Evolutionary conservation across 495 filamentous ascomycete genomes (phyloP), one percentile per base, ranked within the genome.

Genomic region (Penicillium macrosclerotiorum): DNA sequence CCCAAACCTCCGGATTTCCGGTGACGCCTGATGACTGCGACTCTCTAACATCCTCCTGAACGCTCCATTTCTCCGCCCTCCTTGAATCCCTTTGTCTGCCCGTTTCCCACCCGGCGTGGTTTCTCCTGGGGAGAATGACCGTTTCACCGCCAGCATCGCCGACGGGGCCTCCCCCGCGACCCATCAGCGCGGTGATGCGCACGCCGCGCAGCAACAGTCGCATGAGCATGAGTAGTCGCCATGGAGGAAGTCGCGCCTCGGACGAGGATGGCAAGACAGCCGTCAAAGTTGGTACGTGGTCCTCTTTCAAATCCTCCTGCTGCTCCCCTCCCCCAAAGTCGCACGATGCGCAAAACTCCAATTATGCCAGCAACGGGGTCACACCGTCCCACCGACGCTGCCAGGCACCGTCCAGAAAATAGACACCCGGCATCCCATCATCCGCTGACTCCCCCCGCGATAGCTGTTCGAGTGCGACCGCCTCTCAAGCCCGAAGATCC

Each of bases 201-300:
- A 79, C 89, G 34, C 77, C 84, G 39, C 77, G 90, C 53, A 95
- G 89, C 65, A 86, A 76, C 54, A 96, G 91, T 76, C 88, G 93
- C 50, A 75, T 96, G 79, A 96, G 90, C 64, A 84, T 88, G 73
- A 82, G 80, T 60, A 90, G 89, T 64, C 89, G 83, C 67, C 75
- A 77, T 29, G 87, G 84, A 36, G 84, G 87, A 47, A 96, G 89
- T 68, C 80, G 92, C 60, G 86, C 85, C 20, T 95, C 91, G 2
- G 93, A 96, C 61, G 93, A 98, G 56, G 93, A 96, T 75, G 78
- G 79, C 31, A 92, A 86, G 68, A 96, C 93, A 23, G 88, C 93
- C n/a, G 93, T 98, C 63, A 96, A 90, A 95, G 93, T 98, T 67
- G 93, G 93, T 98, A 79, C 62, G 93, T 90, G 33, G 23, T 39